phyloP scores from a whole-genome alignment of 1,284 basidiomycete genomes.

The Melampsora occidentalis region DNA sequence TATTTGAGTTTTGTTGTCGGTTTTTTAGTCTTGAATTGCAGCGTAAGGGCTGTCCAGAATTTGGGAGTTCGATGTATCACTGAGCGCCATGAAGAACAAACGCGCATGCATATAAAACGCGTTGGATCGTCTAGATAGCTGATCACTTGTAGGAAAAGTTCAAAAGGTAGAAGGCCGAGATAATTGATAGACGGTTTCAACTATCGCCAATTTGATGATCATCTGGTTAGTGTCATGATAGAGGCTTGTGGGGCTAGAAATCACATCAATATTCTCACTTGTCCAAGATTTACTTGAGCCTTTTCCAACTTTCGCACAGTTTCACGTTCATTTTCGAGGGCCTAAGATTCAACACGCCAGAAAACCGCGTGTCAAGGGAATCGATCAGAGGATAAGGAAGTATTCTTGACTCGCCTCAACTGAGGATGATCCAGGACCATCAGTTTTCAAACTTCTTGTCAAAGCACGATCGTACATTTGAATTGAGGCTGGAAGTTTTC shows the following conservation, averaged over 20 bases:
- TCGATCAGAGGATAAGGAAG: too few species aligned
- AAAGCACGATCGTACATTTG: slow-evolving; percentile 34
- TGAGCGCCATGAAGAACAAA: slow-evolving; percentile 31
- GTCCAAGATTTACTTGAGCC: background rate
- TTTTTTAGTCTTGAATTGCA: background rate
- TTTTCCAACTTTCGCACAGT: slow-evolving; percentile 20
- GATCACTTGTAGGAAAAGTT: slow-evolving; percentile 27
- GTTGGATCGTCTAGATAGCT: slow-evolving; percentile 17
- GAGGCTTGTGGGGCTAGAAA: too few species aligned
- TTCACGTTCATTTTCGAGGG: slow-evolving; percentile 16
- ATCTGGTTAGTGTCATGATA: too few species aligned
- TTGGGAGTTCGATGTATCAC: slow-evolving; percentile 7
- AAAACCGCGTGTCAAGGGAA: too few species aligned
- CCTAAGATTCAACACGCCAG: background rate
- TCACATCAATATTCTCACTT: too few species aligned
- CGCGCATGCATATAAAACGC: slow-evolving; percentile 25
- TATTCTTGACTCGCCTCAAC: slow-evolving; percentile 12
- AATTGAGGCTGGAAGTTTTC: slow-evolving; percentile 19
- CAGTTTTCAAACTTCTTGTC: background rate
- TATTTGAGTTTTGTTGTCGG: slow-evolving; percentile 19
- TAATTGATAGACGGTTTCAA: background rate
- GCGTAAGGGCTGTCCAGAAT: slow-evolving; percentile 22
- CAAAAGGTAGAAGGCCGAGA: slow-evolving; percentile 8
- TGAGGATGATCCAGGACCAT: too few species aligned
- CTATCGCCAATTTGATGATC: background rate